A percentile compares a stretch with the other conserved stretches of the same genome.
Conservation (phyloP, 2,329 filamentous ascomycete species). For the Ophiocordyceps camponoti-floridani region DNA sequence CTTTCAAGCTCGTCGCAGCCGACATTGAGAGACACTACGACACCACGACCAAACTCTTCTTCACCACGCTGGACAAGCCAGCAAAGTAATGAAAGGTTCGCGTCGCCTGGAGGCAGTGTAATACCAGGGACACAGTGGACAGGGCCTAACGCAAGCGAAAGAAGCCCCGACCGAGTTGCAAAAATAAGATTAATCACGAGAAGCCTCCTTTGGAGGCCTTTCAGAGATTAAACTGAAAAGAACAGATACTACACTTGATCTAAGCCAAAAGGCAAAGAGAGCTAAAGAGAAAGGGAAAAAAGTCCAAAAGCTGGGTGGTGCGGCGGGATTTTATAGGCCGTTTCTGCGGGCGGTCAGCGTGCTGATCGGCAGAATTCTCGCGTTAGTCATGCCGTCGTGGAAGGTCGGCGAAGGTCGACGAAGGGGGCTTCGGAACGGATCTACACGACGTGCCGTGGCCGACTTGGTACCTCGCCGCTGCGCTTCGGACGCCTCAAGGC, state of each 20-base stretch:
- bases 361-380: not conserved
- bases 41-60: slow-evolving; percentile 10
- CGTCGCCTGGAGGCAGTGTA: slow-evolving; percentile 26
- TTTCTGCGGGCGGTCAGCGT: not conserved
- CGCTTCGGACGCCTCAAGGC: no score
- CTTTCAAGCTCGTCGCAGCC: not conserved
- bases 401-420: not conserved
- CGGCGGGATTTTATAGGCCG: slow-evolving; percentile 9
- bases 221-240: slow-evolving; percentile 96
- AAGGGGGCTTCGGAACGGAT: not conserved
- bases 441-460: not conserved
- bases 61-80: slow-evolving; percentile 18
- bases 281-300: slow-evolving; percentile 19
- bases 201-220: slow-evolving; percentile 53
- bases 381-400: not conserved
- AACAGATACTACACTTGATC: slow-evolving; percentile 95
- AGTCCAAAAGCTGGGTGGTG: slow-evolving; percentile 3
- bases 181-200: slow-evolving; percentile 66
- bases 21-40: not conserved
- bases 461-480: no score
- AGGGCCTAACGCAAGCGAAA: slow-evolving; percentile 23
- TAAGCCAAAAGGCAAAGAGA: slow-evolving; percentile 48
- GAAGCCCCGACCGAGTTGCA: slow-evolving; percentile 16
- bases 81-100: slow-evolving; percentile 22
- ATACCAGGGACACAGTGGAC: slow-evolving; percentile 25